Base-by-base conservation (phyloP, 768 basidiomycete species). In the Auricularia auricula-judae region DNA sequence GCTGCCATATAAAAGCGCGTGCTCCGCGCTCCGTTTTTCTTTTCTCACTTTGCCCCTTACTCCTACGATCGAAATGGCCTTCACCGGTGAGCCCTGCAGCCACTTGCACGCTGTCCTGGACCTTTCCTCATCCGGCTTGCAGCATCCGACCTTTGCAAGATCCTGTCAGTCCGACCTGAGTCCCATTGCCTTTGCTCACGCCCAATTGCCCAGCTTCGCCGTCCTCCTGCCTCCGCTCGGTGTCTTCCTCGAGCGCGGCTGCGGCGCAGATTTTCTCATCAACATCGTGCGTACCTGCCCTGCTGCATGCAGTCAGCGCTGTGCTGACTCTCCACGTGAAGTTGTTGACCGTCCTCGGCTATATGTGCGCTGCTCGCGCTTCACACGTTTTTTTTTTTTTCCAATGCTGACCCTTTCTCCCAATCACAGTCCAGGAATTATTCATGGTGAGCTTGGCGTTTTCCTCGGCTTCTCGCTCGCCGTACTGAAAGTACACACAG, bases 181-280 rank as follows among this genome's bases (percentile, higher is more conserved):
- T 70, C 92, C 16, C 91, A 92, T 8, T 93, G 92, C 65, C 72
- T 95, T 2, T 91, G 87, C 64, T 51, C 21, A 5, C 47, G 5
- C 47, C 61, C 64, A 39, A 18, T 63, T 62, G 29, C 58, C 60
- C 68, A 88, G 84, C 66, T 70, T 85, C 63, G 89, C 89, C 65
- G 79, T 92, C 75, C 68, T 91, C 72, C 70, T 92, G 14, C 91
- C 92, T 10, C 93, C 93, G 65, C 72, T 96, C 2, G 92, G 87
- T 64, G 93, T 96, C 33, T 93, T 93, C 77, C 76, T 95, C 33
- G 92, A 95, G 77, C 82, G 90, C 63, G 93, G 93, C 33, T 94
- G 91, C 72, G 77, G 79, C 42, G 84, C 82, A 23, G 91, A 94
- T 73, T 75, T 95, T 54, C 64, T 78, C 63, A 91, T 93, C 77